Base-by-base conservation (phyloP, 192 early-diverging fungal genomes). In the Entomortierella parvispora region DNA sequence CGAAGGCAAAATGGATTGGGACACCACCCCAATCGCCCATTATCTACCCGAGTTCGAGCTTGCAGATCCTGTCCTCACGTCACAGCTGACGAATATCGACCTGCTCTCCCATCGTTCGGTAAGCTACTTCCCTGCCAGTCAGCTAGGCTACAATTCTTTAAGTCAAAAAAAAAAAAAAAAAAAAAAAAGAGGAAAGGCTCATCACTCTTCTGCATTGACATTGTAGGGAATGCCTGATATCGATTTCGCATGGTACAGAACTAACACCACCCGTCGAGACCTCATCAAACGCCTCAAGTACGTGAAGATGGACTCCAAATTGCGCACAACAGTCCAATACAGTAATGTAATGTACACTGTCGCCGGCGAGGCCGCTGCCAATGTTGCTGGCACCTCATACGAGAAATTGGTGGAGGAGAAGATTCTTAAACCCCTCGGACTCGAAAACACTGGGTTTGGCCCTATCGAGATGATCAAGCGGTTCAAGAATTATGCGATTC, bases 1-100 rank as follows among this genome's bases (percentile, higher is more conserved):
- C 2, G 63, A 65, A 45, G 71, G 63, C 20, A 65, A 65, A 29
- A 60, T 65, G 58, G 71, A 66, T 45, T 74, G 63, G 71, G 57
- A 64, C 17, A 65, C 14, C 6, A 74, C 71, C 6, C 63, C 71
- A 14, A 22, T 44, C 34, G 11, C 15, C 37, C 17, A 12, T 34
- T 58, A 58, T 33, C 57, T 58, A 20, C 57, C 57, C 57, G 57
- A 58, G 43, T 58, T 58, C 42, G 22, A 58, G 42, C 57, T 58
- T 40, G 44, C 40, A 25, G 57, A 58, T 8, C 57, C 40, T 10
- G 14, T 28, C 57, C 25, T 42, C 22, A 58, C 18, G 2, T 23
- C 57, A 4, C 57, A 58, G 23, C 3, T 58, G 42, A 44, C 34
- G 37, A 18, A 44, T 18, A 28, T 40, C 20, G 57, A 58, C 11